Evolutionary conservation across 1,284 basidiomycete genomes (phyloP).

Genomic region (Phenoliferia sp.): DNA sequence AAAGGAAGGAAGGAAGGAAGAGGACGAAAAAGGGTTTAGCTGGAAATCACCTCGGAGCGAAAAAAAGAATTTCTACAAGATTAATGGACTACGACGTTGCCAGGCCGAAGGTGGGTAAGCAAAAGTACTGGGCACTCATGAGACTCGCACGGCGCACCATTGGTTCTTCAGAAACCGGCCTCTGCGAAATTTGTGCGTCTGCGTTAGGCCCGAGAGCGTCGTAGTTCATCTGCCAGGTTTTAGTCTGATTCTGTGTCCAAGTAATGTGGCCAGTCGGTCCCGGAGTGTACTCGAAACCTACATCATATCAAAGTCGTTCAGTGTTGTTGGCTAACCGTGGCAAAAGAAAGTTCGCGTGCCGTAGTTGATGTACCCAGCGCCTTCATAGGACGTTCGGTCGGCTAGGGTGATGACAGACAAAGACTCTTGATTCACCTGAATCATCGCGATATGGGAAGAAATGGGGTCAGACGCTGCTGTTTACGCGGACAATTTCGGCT

Average conservation of each 20-base stretch:
- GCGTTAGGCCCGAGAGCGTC: conserved; percentile 65
- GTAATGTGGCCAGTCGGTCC: conserved; percentile 49
- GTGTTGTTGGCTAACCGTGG: too few relatives aligned
- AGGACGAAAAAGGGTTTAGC: too few relatives aligned
- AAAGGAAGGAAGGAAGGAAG: too few relatives aligned
- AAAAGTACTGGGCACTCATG: not conserved
- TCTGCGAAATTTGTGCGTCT: conserved; percentile 60
- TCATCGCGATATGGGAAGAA: too few relatives aligned
- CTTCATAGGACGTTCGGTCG: conserved; percentile 21
- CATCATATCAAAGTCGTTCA: too few relatives aligned
- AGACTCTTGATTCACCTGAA: conserved; percentile 29
- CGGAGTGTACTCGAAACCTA: conserved; percentile 26
- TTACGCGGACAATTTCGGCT: too few relatives aligned
- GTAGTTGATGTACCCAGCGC: conserved; percentile 16
- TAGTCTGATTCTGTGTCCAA: conserved; percentile 63
- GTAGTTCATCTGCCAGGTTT: conserved; percentile 71
- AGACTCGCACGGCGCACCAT: conserved; percentile 53
- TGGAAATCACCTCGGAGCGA: not conserved
- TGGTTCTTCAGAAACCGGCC: conserved; percentile 61
- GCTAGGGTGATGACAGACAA: conserved; percentile 22
- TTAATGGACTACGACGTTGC: not conserved
- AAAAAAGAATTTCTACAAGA: not conserved
- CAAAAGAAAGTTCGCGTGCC: too few relatives aligned
- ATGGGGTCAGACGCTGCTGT: too few relatives aligned
- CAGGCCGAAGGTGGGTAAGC: not conserved